Percentiles rank a stretch among this genome's conserved stretches.
These are phyloP conservation scores for Colletotrichum godetiae DNA, from an alignment of 2,329 filamentous ascomycete species.

Conservation along the genomic window DNA sequence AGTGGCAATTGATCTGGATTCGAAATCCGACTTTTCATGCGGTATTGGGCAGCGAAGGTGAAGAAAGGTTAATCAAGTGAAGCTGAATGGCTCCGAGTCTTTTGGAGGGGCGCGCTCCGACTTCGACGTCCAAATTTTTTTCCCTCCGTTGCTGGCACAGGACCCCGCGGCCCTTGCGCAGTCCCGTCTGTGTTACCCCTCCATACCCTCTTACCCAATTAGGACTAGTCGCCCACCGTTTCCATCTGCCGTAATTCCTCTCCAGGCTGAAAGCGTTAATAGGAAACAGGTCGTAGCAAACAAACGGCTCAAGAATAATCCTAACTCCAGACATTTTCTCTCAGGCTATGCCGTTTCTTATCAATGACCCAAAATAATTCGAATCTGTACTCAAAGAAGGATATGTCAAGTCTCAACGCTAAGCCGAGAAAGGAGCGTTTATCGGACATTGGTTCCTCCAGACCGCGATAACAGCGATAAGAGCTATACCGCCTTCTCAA, in stretches of 20 bases:
- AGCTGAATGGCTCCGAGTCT: slow-evolving; percentile 22
- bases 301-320: neutral
- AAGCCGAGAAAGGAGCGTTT: neutral
- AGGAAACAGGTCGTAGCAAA: neutral
- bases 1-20: neutral
- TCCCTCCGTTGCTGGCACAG: slow-evolving; percentile 7
- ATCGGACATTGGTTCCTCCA: slow-evolving; percentile 30
- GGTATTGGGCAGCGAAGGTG: slow-evolving; percentile 6
- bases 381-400: neutral
- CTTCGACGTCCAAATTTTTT: slow-evolving; percentile 35
- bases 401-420: neutral
- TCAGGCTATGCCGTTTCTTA: neutral
- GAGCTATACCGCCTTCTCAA: slow-evolving; percentile 16
- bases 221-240: neutral
- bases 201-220: slow-evolving; percentile 19
- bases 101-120: slow-evolving; percentile 35
- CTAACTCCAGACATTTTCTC: accelerated
- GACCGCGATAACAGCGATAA: slow-evolving; percentile 31
- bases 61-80: slow-evolving; percentile 14
- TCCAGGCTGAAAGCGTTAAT: neutral
- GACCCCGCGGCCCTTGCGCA: slow-evolving; percentile 33
- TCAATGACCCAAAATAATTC: neutral
- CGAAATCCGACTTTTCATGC: neutral
- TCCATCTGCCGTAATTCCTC: neutral
- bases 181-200: slow-evolving; percentile 24